phyloP scores from a whole-genome alignment of 805 yeast species.

The Ascoidea rubescens region DNA sequence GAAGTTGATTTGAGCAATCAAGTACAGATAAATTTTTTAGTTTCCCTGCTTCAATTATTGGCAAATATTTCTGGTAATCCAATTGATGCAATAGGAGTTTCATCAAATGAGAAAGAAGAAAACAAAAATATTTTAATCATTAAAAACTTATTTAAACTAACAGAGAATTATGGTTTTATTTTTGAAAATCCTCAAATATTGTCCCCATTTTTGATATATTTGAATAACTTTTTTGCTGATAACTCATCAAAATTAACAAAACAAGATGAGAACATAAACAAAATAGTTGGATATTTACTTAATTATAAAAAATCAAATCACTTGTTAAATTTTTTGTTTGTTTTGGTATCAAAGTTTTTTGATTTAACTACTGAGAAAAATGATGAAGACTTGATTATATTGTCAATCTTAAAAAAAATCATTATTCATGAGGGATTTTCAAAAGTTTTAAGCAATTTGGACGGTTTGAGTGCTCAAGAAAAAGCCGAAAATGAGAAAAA shows the following conservation, averaged over 20 bases:
- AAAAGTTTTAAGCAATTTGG: conserved; percentile 12
- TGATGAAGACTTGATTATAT: conserved; percentile 8
- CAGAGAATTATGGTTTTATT: not conserved
- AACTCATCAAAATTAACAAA: conserved; percentile 1
- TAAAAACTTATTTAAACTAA: not conserved
- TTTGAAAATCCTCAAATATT: not conserved
- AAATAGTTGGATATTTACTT: too few species aligned
- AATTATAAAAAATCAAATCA: not conserved
- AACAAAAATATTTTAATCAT: not conserved
- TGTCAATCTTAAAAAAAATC: conserved; percentile 15
- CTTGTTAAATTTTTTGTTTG: not conserved
- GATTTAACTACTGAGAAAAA: conserved; percentile 11
- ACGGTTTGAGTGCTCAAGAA: not conserved
- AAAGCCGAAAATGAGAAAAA: not conserved
- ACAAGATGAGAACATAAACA: conserved; percentile 1
- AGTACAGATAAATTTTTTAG: not conserved
- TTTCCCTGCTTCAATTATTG: too few species aligned
- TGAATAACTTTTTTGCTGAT: conserved; percentile 7
- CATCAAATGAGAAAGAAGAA: too few species aligned
- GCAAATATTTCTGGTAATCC: too few species aligned
- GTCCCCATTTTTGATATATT: conserved; percentile 4
- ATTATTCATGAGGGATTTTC: conserved; percentile 20
- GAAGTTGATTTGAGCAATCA: too few species aligned
- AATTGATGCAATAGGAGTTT: too few species aligned
- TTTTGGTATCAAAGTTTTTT: not conserved